Evolutionary conservation across 352 stramenopile species (phyloP).

Genomic region (Pythium coloratum): DNA sequence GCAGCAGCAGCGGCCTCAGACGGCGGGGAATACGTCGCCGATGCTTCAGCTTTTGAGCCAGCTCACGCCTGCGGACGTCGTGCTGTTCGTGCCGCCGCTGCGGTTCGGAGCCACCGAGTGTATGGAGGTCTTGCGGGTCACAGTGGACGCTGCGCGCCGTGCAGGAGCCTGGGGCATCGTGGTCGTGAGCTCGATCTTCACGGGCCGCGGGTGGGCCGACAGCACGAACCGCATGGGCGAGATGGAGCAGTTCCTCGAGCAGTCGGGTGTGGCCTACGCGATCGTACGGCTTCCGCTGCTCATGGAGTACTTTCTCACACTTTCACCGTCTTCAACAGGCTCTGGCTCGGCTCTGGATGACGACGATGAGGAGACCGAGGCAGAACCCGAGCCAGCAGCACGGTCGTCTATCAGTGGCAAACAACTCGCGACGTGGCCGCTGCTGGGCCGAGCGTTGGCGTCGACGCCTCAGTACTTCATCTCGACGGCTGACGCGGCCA

Average conservation of each 20-base stretch:
- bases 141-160: conserved; percentile 47
- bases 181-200: conserved; percentile 69
- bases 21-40: conserved; percentile 39
- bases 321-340: conserved; percentile 15
- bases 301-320: conserved; percentile 77
- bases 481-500: conserved; percentile 31
- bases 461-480: conserved; percentile 35
- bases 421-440: conserved; percentile 5
- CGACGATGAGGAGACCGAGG: conserved; percentile 15
- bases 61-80: conserved; percentile 60
- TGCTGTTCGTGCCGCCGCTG: conserved; percentile 71
- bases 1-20: conserved; percentile 24
- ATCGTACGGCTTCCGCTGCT: conserved; percentile 73
- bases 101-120: conserved; percentile 47
- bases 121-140: conserved; percentile 53
- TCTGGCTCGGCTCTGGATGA: background rate
- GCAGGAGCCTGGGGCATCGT: conserved; percentile 75
- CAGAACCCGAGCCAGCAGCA: conserved; percentile 8
- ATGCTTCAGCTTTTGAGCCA: conserved; percentile 60
- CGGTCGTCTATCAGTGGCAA: background rate
- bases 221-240: conserved; percentile 58
- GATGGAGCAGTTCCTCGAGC: conserved; percentile 64
- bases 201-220: conserved; percentile 29
- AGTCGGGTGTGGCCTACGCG: conserved; percentile 51
- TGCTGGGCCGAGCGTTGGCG: conserved; percentile 25